A percentile compares a stretch with the other conserved stretches of the same genome.
These are phyloP conservation scores for Saccharomycopsis oosterbeekiorum DNA, from an alignment of 805 yeast species.

Conservation along the genomic window DNA sequence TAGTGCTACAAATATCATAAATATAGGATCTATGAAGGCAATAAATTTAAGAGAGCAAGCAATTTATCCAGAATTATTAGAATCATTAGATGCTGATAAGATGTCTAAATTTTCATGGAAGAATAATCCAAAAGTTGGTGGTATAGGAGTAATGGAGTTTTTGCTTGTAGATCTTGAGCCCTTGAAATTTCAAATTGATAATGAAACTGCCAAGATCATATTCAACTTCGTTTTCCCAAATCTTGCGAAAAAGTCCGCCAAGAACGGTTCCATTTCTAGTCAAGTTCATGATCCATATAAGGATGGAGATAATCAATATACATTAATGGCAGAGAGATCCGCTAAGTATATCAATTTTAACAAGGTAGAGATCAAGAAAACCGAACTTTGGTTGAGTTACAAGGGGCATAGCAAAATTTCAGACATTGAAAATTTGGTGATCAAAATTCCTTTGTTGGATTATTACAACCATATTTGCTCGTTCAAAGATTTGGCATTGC, in stretches of 20 bases:
- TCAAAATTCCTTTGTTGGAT: conserved; percentile 40
- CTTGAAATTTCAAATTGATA: conserved; percentile 46
- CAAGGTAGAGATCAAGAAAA: conserved; percentile 37
- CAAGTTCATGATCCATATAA: not conserved
- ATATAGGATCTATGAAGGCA: conserved; percentile 39
- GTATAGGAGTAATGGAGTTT: conserved; percentile 45
- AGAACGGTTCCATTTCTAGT: not conserved
- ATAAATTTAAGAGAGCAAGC: conserved; percentile 40
- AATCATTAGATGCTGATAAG: conserved; percentile 23
- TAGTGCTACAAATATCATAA: conserved; percentile 38
- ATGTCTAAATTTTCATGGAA: conserved; percentile 41
- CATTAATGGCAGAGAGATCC: conserved; percentile 64
- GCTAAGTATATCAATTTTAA: conserved; percentile 56
- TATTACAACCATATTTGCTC: conserved; percentile 48
- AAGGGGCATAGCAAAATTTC: conserved; percentile 45
- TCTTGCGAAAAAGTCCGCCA: not conserved
- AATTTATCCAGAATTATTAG: conserved; percentile 41
- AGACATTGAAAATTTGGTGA: conserved; percentile 46
- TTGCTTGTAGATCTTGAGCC: conserved; percentile 45
- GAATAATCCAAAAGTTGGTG: conserved; percentile 52
- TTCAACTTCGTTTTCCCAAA: conserved; percentile 39
- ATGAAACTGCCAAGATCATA: conserved; percentile 39
- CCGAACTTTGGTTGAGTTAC: conserved; percentile 54
- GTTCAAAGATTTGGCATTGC: conserved; percentile 41
- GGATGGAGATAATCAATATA: conserved; percentile 4